Base-by-base conservation (phyloP, 768 basidiomycete species). In the Sporobolomyces roseus region DNA sequence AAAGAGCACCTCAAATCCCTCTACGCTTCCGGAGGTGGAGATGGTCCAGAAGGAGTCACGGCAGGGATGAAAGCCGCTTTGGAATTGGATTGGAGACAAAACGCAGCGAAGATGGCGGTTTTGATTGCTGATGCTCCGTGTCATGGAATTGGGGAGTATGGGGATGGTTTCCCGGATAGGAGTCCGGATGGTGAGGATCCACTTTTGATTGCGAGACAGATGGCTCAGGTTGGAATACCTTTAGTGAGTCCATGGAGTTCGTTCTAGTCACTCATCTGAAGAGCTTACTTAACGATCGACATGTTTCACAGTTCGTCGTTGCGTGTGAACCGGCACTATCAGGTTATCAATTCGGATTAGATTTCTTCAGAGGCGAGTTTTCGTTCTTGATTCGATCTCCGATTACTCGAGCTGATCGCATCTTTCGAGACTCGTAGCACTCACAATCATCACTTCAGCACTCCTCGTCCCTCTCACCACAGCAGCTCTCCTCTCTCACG, bases 221-320 rank as follows among this genome's bases (percentile, higher is more conserved):
- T 98, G 93, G 94, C 94, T 23, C 82, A n/a, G n/a, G n/a, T n/a
- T n/a, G n/a, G n/a, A n/a, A n/a, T n/a, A n/a, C n/a, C n/a, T n/a
- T n/a, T n/a, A n/a, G n/a, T n/a, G n/a, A n/a, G n/a, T n/a, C n/a
- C n/a, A n/a, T n/a, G n/a, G n/a, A n/a, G n/a, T n/a, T n/a, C n/a
- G n/a, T n/a, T n/a, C n/a, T n/a, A n/a, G n/a, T n/a, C n/a, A n/a
- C n/a, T n/a, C n/a, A n/a, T n/a, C n/a, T n/a, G n/a, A n/a, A n/a
- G n/a, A n/a, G n/a, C n/a, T n/a, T n/a, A n/a, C n/a, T n/a, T n/a
- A n/a, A n/a, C n/a, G n/a, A 84, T 69, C 83, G 85, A 46, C 94
- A 94, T 8, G 97, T 98, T 75, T 91, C 91, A 10, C 78, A 96
- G 92, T 97, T 97, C 81, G 93, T 96, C 78, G 94, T 98, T n/a